A percentile compares a stretch with the other conserved stretches of the same genome.
Evolutionary conservation across 306 rosid species (phyloP).

Genomic region (Prunus campanulata): DNA sequence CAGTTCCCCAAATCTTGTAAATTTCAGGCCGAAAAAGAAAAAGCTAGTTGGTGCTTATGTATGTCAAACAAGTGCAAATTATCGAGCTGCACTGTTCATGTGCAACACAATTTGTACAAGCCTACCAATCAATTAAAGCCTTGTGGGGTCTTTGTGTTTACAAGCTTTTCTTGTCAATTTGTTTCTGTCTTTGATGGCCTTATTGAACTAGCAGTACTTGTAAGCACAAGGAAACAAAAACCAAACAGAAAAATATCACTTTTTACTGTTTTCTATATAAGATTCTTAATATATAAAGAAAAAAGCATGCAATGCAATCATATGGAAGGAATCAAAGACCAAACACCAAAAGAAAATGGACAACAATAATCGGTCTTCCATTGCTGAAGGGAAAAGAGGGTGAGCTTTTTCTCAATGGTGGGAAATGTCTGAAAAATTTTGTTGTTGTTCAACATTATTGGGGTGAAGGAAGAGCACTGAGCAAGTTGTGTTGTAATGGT

Average conservation of each 20-base stretch:
- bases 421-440: constrained; percentile 24
- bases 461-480: constrained; percentile 24
- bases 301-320: constrained; percentile 32
- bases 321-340: constrained; percentile 28
- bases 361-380: constrained; percentile 28
- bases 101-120: constrained; percentile 18
- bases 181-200: constrained; percentile 23
- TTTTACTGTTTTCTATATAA: constrained; percentile 17
- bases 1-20: constrained; percentile 19
- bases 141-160: constrained; percentile 27
- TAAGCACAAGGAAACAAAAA: constrained; percentile 23
- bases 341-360: constrained; percentile 29
- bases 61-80: constrained; percentile 27
- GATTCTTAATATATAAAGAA: constrained; percentile 23
- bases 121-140: constrained; percentile 32
- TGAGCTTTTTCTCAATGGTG: constrained; percentile 38
- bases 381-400: constrained; percentile 7
- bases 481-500: constrained; percentile 38
- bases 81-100: constrained; percentile 30
- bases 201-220: constrained; percentile 13
- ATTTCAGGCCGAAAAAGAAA: constrained; percentile 21
- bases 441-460: constrained; percentile 29
- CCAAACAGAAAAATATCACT: constrained; percentile 18
- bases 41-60: constrained; percentile 26
- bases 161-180: constrained; percentile 32